phyloP scores from a whole-genome alignment of 768 basidiomycete species.

The Tylopilus sp. region DNA sequence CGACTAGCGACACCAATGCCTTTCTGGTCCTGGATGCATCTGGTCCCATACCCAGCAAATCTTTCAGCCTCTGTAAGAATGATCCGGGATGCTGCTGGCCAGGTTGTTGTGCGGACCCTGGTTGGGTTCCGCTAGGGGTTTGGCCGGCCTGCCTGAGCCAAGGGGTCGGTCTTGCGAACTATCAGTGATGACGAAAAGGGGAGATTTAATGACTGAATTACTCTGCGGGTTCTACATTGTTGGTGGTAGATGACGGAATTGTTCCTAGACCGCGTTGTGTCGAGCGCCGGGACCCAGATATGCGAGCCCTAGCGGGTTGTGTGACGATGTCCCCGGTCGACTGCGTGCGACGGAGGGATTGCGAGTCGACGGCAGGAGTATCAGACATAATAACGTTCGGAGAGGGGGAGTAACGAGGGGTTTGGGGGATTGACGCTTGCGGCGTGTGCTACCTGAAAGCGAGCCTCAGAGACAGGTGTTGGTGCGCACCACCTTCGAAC shows the following conservation, averaged over 20 bases:
- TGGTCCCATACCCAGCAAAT: conserved; percentile 52
- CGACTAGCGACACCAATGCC: conserved; percentile 50
- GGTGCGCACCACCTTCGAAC: conserved; percentile 15
- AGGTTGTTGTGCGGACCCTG: conserved; percentile 1
- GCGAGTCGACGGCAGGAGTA: conserved; percentile 26
- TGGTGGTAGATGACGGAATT: conserved; percentile 15
- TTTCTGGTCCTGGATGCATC: conserved; percentile 50
- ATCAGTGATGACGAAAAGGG: conserved; percentile 17
- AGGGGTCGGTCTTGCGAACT: conserved; percentile 16
- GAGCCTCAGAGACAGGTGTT: conserved; percentile 4
- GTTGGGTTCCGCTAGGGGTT: conserved; percentile 11
- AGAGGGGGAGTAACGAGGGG: conserved; percentile 12
- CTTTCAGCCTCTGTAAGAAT: conserved; percentile 26
- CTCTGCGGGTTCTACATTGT: conserved; percentile 14
- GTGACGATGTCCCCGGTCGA: conserved; percentile 32
- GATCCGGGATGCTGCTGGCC: conserved; percentile 15
- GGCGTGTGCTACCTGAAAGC: conserved; percentile 23
- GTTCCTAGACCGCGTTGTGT: conserved; percentile 22
- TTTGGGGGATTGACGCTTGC: conserved; percentile 29
- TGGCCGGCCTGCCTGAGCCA: conserved; percentile 26
- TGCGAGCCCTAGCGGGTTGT: conserved; percentile 26
- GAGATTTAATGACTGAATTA: conserved; percentile 13
- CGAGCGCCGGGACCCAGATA: conserved; percentile 27
- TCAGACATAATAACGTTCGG: conserved; percentile 28
- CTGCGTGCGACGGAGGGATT: conserved; percentile 34